Evolutionary conservation across 768 basidiomycete genomes (phyloP).

Genomic region (Roridomyces roridus): DNA sequence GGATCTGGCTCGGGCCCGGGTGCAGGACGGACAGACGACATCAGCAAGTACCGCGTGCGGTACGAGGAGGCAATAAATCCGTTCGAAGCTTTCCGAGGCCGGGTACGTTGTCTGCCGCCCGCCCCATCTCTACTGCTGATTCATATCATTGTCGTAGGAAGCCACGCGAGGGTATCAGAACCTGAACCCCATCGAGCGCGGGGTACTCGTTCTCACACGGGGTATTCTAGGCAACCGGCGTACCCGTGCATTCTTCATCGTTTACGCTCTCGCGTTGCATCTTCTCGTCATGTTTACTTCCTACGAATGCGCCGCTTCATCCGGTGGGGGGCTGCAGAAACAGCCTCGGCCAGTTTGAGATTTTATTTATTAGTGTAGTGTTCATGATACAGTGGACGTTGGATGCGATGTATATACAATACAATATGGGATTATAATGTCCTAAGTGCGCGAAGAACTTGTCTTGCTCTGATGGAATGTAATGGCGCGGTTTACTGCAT

Average conservation of each 20-base stretch:
- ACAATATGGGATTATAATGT: slow-evolving; percentile 22
- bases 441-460: slow-evolving; percentile 24
- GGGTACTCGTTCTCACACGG: slow-evolving; percentile 84
- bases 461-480: slow-evolving; percentile 52
- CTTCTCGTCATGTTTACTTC: slow-evolving; percentile 80
- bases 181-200: slow-evolving; percentile 90
- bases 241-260: slow-evolving; percentile 87
- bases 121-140: slow-evolving; percentile 1
- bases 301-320: slow-evolving; percentile 71
- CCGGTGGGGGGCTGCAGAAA: slow-evolving; percentile 54
- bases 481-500: slow-evolving; percentile 77
- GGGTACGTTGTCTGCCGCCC: slow-evolving; percentile 57
- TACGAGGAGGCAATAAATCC: slow-evolving; percentile 99
- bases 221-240: slow-evolving; percentile 88
- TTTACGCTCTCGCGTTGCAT: slow-evolving; percentile 84
- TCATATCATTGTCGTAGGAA: slow-evolving; percentile 60
- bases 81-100: slow-evolving; percentile 95
- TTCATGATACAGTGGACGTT: slow-evolving; percentile 34
- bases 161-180: slow-evolving; percentile 92
- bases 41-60: slow-evolving; percentile 87
- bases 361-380: slow-evolving; percentile 23
- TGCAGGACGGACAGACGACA: slow-evolving; percentile 57
- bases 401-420: slow-evolving; percentile 20
- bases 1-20: slow-evolving; percentile 35
- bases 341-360: slow-evolving; percentile 53